These are phyloP conservation scores for Albugo laibachii DNA, from an alignment of 352 stramenopile species.

Conservation along the genomic window DNA sequence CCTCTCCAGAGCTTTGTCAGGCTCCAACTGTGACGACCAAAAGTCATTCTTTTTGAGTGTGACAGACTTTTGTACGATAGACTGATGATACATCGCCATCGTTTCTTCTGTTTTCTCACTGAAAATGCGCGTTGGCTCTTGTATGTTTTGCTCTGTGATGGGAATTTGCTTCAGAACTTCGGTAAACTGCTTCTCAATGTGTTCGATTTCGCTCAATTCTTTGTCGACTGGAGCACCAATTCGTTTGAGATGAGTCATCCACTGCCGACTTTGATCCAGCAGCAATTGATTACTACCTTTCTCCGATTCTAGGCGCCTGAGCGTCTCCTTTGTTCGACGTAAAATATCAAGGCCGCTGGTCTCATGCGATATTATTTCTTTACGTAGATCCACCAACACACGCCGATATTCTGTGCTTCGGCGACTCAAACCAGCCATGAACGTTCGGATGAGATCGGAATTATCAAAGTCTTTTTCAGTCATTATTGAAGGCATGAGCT, in stretches of 20 bases:
- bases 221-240: constrained; percentile 66
- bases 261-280: constrained; percentile 53
- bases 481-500: constrained; percentile 36
- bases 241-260: constrained; percentile 67
- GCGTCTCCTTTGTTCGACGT: constrained; percentile 70
- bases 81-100: constrained; percentile 84
- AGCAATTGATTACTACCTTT: constrained; percentile 45
- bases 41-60: constrained; percentile 68
- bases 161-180: constrained; percentile 70
- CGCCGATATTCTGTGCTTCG: constrained; percentile 65
- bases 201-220: constrained; percentile 59
- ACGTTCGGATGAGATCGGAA: constrained; percentile 33
- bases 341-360: constrained; percentile 57
- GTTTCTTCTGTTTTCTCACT: constrained; percentile 86
- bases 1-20: constrained; percentile 63
- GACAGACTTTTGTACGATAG: constrained; percentile 67
- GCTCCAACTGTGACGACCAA: constrained; percentile 60
- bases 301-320: constrained; percentile 53
- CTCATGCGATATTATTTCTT: constrained; percentile 67
- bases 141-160: constrained; percentile 43
- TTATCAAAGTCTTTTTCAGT: constrained; percentile 60
- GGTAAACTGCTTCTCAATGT: constrained; percentile 61
- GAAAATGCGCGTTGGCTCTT: constrained; percentile 68
- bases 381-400: constrained; percentile 54
- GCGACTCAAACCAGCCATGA: constrained; percentile 73